Evolutionary conservation across 75 land plant genomes (phyloP), one percentile per base, ranked within the genome.

Genomic region (Picea sitchensis): DNA sequence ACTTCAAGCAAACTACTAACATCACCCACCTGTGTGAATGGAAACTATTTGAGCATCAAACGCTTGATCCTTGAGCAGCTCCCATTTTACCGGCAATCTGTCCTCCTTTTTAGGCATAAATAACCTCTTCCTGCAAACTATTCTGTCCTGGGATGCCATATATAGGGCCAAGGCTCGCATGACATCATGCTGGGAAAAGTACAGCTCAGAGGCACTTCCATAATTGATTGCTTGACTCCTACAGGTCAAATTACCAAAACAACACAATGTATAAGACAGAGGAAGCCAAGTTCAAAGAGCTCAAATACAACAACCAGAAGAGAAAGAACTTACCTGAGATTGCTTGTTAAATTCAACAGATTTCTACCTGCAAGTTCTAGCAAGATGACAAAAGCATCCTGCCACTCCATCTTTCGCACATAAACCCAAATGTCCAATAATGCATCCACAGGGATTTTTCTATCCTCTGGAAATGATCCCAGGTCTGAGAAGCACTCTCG

Each of bases 401-500:
- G 83, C 67, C 84, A 88, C 47, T 85, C 86, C 8, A 91, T 65
- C 38, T 82, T 89, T 47, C 89, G 86, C 3, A 82, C 63, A 74
- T 85, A 87, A 59, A 87, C 82, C 93, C 93, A 91, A 61, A 91
- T 77, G 64, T 83, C 87, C 74, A 91, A 80, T 3, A 91, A 84
- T 3, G 89, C 78, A 82, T 85, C 91, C 17, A 87, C 85, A 11
- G 84, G 85, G 41, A 91, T 87, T 62, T 80, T 89, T 76, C 78
- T 85, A 79, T 87, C 93, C 72, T 91, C 89, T 0, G 91, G 91
- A 77, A 91, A 91, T 21, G 86, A 65, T 1, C 89, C 91, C 80
- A 91, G 76, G 47, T 91, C 93, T 59, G 87, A 59, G 79, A 89
- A 91, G 47, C 93, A 91, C 65, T 91, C 91, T 73, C 80, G 81